Base-by-base conservation (phyloP, 2,329 filamentous ascomycete genomes). In the Monilinia laxa region DNA sequence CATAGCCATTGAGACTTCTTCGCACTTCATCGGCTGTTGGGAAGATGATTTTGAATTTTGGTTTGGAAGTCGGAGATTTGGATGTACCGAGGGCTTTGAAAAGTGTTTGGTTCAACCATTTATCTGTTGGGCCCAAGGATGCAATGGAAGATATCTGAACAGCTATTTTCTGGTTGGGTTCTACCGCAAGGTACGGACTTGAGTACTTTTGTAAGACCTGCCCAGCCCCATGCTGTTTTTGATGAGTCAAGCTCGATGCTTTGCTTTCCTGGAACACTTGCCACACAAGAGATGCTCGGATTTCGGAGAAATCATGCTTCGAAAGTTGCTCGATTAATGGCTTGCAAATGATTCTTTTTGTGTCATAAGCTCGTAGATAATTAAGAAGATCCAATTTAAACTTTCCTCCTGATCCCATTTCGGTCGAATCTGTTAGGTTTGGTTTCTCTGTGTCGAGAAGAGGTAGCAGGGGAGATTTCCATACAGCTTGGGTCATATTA, bases 401-500 rank as follows among this genome's bases (percentile, higher is more conserved):
- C 38, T 85, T 85, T 1, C 79, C 73, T 0, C 92, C 92, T 62
- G 82, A 87, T 0, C 90, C 90, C 2, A 76, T 67, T 4, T 70
- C 71, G 6, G 73, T 67, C 12, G 68, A 51, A 23, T 71, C 68
- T 7, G 67, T 4, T 9, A 63, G 4, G 11, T 40, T n/a, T 28
- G 59, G 7, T 3, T 35, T 52, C 0, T 18, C 20, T 18, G 47
- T 38, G n/a, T 47, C 18, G 20, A 68, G 54, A 38, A 67, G 45
- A 0, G 90, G 87, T 0, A 96, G 84, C 1, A 85, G 75, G 0
- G 91, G 91, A 0, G 91, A 94, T 60, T 80, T 82, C 93, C 93
- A 97, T 6, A 91, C 85, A 1, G 87, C 92, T 76, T 97, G 92
- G 0, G 88, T 90, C 90, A 96, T 91, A 72, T 95, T 95, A 1